phyloP scores from a whole-genome alignment of 2,329 filamentous ascomycete species.

The Diaporthe citriasiana region DNA sequence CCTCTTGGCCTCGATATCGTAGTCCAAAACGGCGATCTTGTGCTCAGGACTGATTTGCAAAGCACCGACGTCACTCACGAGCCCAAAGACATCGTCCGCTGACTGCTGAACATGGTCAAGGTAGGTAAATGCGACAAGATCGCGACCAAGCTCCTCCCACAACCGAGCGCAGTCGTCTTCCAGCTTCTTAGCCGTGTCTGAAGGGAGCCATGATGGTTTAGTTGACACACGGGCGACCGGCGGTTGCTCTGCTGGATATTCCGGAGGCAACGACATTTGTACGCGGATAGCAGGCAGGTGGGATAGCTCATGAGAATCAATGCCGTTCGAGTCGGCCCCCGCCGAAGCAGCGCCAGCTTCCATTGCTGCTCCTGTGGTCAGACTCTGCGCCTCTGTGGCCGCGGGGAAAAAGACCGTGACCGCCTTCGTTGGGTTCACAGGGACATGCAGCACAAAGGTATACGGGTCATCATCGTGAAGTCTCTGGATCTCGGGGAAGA shows the following conservation, averaged over 20 bases:
- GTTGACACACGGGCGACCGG: conserved; percentile 67
- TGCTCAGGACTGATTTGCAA: conserved; percentile 68
- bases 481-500: conserved; percentile 74
- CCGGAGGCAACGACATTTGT: conserved; percentile 66
- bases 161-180: conserved; percentile 64
- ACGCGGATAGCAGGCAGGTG: conserved; percentile 72
- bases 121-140: conserved; percentile 72
- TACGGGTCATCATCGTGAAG: conserved; percentile 59
- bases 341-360: conserved; percentile 37
- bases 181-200: conserved; percentile 61
- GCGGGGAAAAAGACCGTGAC: conserved; percentile 72
- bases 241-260: conserved; percentile 69
- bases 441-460: conserved; percentile 69
- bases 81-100: conserved; percentile 72
- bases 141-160: conserved; percentile 74
- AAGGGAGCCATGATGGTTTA: conserved; percentile 70
- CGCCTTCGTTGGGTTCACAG: conserved; percentile 67
- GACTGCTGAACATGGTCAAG: conserved; percentile 74
- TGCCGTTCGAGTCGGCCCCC: conserved; percentile 33
- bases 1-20: conserved; percentile 80
- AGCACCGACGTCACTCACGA: conserved; percentile 62
- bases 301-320: conserved; percentile 65
- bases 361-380: conserved; percentile 43
- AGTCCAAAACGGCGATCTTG: conserved; percentile 82
- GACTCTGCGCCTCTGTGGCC: conserved; percentile 51